Evolutionary conservation across 768 basidiomycete species (phyloP).

Genomic region (Tricholoma sp.): DNA sequence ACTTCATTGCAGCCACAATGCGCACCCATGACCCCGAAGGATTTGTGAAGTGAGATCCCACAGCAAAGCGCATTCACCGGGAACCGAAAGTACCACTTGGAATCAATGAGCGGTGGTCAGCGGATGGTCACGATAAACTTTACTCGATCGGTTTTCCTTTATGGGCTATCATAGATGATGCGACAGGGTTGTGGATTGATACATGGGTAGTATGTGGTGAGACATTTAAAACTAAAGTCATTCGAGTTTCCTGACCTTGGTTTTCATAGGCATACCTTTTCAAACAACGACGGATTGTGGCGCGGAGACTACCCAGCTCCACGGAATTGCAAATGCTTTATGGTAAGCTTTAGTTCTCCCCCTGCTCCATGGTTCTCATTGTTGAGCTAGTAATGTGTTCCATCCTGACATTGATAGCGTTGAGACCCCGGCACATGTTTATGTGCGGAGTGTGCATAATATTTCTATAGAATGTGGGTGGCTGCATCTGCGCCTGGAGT

Average conservation of each 20-base stretch:
- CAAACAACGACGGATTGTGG: slow-evolving; percentile 32
- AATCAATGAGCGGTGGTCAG: neutral
- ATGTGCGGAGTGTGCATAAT: neutral
- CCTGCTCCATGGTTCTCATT: neutral
- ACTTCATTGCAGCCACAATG: slow-evolving; percentile 2
- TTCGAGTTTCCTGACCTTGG: neutral
- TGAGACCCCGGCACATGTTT: slow-evolving; percentile 15
- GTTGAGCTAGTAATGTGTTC: slow-evolving; percentile 20
- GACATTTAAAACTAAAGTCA: too few relatives aligned
- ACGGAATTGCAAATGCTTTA: slow-evolving; percentile 24
- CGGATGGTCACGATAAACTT: slow-evolving; percentile 33
- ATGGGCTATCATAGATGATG: slow-evolving; percentile 17
- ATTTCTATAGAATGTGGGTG: neutral
- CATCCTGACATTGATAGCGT: slow-evolving; percentile 16
- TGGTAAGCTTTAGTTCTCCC: slow-evolving; percentile 14
- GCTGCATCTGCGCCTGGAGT: neutral
- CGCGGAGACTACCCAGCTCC: slow-evolving; percentile 28
- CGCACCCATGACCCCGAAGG: neutral
- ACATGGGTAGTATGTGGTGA: slow-evolving; percentile 6
- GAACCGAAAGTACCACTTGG: neutral
- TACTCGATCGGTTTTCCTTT: slow-evolving; percentile 34
- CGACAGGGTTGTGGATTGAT: neutral
- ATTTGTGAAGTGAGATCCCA: slow-evolving; percentile 2
- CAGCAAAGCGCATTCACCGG: neutral
- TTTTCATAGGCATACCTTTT: slow-evolving; percentile 23